Evolutionary conservation across 805 yeast genomes (phyloP), one percentile per base, ranked within the genome.

Genomic region (Lachancea kluyveri): DNA sequence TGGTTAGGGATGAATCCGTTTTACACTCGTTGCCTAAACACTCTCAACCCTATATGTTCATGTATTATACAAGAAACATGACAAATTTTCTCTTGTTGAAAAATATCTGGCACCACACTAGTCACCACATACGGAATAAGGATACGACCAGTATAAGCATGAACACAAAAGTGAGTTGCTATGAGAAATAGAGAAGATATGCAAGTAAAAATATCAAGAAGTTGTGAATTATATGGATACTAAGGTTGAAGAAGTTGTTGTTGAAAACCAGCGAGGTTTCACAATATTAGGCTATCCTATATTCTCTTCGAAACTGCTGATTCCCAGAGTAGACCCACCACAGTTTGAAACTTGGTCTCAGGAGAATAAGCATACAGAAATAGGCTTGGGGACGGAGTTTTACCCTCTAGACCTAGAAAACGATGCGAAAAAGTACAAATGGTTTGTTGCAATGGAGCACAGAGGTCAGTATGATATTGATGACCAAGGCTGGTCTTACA

Each of bases 401-500:
- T 23, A 27, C 15, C 36, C 33, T 8, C 18, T 34, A 6, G 34
- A 29, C 15, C 21, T 30, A 9, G 9, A 30, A 5, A 11, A 26
- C 11, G 14, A 16, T 13, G 4, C 12, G 14, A 16, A 28, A 17
- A 36, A 24, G 86, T 64, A 64, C 9, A 62, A 66, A 33, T 83
- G 94, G 94, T 78, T 75, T 45, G 78, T 80, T 3, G 65, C 78
- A 37, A 79, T 84, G 90, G 54, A 62, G 29, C 56, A 58, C 24
- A 37, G 40, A 14, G 49, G 38, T 5, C 50, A 59, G 4, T 57
- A 60, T 24, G 86, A 81, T 47, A 80, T 74, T 13, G 94, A 83
- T 52, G 88, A 81, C 45, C 82, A 79, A 47, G 94, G 94, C n/a
- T 83, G 94, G 94, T 52, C 68, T 19, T 84, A 83, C 48, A 66